Conservation (phyloP, 176 grass and related monocot genomes). For the Carex kokanica region DNA sequence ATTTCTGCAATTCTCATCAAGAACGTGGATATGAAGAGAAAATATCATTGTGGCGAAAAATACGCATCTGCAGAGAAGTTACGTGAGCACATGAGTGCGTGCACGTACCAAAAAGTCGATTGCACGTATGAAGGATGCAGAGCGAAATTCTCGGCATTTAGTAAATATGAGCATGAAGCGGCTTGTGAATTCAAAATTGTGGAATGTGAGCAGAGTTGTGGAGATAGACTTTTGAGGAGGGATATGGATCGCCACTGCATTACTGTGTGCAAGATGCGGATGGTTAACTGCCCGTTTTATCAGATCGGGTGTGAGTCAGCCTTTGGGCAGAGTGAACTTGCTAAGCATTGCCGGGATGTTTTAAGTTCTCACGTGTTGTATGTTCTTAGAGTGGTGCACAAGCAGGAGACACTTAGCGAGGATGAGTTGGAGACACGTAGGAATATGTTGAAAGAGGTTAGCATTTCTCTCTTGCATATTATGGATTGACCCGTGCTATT, state of each 20-base stretch:
- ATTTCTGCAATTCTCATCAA: constrained; percentile 57
- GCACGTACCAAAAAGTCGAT: constrained; percentile 49
- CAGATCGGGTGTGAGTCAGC: constrained; percentile 56
- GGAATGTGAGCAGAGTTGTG: constrained; percentile 66
- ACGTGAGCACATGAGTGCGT: constrained; percentile 44
- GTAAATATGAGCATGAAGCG: constrained; percentile 49
- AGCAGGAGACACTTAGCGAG: constrained; percentile 30
- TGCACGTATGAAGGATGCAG: constrained; percentile 62
- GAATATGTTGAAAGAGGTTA: constrained; percentile 67
- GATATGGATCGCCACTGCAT: constrained; percentile 94
- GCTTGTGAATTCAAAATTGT: constrained; percentile 62
- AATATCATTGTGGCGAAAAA: constrained; percentile 65
- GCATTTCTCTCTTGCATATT: constrained; percentile 14
- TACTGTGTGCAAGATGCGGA: constrained; percentile 74
- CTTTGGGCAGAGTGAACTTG: constrained; percentile 45
- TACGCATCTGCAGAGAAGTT: constrained; percentile 51
- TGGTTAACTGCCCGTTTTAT: constrained; percentile 78
- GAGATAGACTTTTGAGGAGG: constrained; percentile 46
- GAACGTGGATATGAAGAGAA: constrained; percentile 74
- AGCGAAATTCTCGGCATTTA: constrained; percentile 42
- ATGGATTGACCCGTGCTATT: too few relatives aligned
- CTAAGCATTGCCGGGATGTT: constrained; percentile 49
- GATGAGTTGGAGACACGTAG: constrained; percentile 52
- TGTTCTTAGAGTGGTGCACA: constrained; percentile 60
- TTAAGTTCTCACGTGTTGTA: constrained; percentile 52